phyloP scores from a whole-genome alignment of 352 stramenopile species.

The Phytophthora pini region DNA sequence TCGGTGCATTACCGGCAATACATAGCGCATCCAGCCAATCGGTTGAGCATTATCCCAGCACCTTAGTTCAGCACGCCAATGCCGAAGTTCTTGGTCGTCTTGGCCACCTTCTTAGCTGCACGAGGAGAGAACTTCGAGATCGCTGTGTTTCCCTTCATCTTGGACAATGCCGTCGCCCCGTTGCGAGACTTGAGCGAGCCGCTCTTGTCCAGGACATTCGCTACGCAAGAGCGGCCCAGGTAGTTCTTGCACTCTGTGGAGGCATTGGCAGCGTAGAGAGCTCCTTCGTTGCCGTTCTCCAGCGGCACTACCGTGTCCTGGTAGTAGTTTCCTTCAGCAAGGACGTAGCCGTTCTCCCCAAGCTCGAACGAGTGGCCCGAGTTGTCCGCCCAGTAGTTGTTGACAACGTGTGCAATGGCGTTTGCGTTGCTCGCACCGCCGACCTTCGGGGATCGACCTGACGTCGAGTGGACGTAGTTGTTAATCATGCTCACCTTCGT shows the following conservation, averaged over 20 bases:
- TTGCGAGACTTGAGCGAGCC: conserved; percentile 20
- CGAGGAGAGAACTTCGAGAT: conserved; percentile 6
- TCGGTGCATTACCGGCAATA: no score
- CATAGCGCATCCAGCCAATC: no score
- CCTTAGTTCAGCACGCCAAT: conserved; percentile 19
- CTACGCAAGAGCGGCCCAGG: conserved; percentile 29
- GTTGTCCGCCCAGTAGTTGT: conserved; percentile 50
- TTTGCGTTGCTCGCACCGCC: conserved; percentile 13
- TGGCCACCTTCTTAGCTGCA: conserved; percentile 13
- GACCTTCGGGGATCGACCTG: conserved; percentile 39
- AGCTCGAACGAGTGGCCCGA: conserved; percentile 45
- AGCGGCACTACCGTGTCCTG: conserved; percentile 33
- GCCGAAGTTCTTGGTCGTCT: conserved; percentile 19
- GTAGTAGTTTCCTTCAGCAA: conserved; percentile 55
- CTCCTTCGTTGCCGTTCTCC: conserved; percentile 3
- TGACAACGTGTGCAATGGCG: conserved; percentile 31
- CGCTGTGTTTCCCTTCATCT: conserved; percentile 6
- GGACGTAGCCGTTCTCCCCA: conserved; percentile 28
- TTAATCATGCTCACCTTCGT: conserved; percentile 44
- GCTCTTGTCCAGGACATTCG: conserved; percentile 35
- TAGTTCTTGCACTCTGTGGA: conserved; percentile 25
- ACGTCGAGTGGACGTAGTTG: conserved; percentile 44
- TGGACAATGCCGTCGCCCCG: conserved; percentile 15
- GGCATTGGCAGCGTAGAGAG: conserved; percentile 18
- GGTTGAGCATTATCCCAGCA: background rate